Percentiles rank a stretch among this genome's conserved stretches.
phyloP scores from a whole-genome alignment of 2,329 filamentous ascomycete species.

The Pseudogymnoascus sp. region DNA sequence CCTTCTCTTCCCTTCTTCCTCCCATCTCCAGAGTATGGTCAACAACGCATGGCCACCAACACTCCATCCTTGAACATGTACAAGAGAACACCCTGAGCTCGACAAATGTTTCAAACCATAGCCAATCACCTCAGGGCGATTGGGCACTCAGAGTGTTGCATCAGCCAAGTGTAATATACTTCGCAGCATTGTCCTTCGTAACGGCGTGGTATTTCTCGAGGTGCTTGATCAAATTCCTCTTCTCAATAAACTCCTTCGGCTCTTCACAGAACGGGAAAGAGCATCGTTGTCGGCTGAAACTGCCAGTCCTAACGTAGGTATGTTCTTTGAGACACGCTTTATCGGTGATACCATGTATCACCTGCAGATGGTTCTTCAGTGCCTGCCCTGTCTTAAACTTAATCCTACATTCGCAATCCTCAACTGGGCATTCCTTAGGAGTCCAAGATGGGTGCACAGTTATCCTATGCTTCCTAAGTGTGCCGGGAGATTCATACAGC shows the following conservation, averaged over 20 bases:
- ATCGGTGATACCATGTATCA: neutral
- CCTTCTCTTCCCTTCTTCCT: too few relatives aligned
- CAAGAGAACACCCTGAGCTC: too few relatives aligned
- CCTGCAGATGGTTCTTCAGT: neutral
- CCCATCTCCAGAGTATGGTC: too few relatives aligned
- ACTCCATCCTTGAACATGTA: too few relatives aligned
- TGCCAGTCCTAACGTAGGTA: neutral
- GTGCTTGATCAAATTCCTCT: neutral
- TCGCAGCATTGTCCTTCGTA: too few relatives aligned
- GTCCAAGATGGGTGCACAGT: neutral
- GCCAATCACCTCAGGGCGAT: too few relatives aligned
- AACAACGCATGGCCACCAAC: too few relatives aligned
- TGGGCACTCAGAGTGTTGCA: too few relatives aligned
- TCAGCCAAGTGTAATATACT: too few relatives aligned
- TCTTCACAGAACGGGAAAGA: neutral
- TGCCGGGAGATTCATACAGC: neutral
- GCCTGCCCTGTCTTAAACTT: neutral
- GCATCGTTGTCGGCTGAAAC: neutral
- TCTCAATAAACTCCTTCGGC: neutral
- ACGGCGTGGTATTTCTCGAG: too few relatives aligned
- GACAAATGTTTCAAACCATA: too few relatives aligned
- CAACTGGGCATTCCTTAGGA: neutral
- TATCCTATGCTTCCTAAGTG: too few relatives aligned
- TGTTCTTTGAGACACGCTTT: neutral
- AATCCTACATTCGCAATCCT: neutral